phyloP scores from a whole-genome alignment of 371 early-diverging fungal species.

The Mortierella sp. region DNA sequence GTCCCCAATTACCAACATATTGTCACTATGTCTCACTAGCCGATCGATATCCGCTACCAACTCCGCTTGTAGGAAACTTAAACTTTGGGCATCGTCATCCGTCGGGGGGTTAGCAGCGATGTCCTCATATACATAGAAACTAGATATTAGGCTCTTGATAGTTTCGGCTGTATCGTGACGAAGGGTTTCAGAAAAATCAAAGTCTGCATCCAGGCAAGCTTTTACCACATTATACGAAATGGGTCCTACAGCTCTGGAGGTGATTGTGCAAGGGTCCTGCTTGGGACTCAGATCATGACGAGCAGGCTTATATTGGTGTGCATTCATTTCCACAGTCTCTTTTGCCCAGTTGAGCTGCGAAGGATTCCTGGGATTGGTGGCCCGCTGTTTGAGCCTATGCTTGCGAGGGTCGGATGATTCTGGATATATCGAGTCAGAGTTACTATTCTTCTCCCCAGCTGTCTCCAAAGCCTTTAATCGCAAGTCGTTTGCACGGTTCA shows the following conservation, averaged over 20 bases:
- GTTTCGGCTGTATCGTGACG: slow-evolving; percentile 31
- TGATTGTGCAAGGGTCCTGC: slow-evolving; percentile 1
- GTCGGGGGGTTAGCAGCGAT: slow-evolving; percentile 21
- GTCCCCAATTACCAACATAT: not conserved
- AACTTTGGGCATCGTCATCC: not conserved
- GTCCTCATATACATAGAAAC: slow-evolving; percentile 42
- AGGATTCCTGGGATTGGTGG: slow-evolving; percentile 5
- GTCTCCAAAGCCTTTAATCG: too few relatives aligned
- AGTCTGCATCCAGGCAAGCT: slow-evolving; percentile 32
- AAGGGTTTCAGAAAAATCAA: slow-evolving; percentile 19
- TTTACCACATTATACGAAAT: slow-evolving; percentile 23
- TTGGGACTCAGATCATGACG: slow-evolving; percentile 16
- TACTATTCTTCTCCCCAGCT: not conserved
- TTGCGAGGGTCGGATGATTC: not conserved
- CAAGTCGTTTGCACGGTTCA: not conserved
- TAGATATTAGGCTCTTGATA: slow-evolving; percentile 23
- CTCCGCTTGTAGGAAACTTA: slow-evolving; percentile 18
- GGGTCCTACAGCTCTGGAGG: not conserved
- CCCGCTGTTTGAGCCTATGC: not conserved
- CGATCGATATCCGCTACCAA: slow-evolving; percentile 14
- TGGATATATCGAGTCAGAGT: too few relatives aligned
- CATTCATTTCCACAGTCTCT: not conserved
- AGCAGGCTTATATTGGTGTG: not conserved
- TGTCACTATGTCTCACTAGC: not conserved
- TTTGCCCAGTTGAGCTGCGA: not conserved